Evolutionary conservation across 2,329 filamentous ascomycete genomes (phyloP), one percentile per base, ranked within the genome.

Genomic region (Phaeosphaeria sp.): DNA sequence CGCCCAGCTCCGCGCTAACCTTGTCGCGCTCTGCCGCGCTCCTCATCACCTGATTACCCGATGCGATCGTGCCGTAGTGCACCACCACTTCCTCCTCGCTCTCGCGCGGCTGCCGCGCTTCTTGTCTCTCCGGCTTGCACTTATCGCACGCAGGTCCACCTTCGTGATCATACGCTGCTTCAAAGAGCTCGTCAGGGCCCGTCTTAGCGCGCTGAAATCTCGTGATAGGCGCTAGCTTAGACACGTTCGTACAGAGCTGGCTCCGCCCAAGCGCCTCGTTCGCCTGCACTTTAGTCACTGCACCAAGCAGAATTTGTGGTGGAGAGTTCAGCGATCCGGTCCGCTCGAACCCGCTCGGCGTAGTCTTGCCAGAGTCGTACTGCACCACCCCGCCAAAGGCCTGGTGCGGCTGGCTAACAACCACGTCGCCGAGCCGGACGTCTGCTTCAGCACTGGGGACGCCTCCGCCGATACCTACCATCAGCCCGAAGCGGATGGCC

Each of bases 391-490:
- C 61, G 33, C 45, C 52, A 45, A 40, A 33, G 6, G 20, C 25
- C 45, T n/a, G 43, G 36, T 46, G 47, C 39, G 48, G 53, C 48
- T 56, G 24, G 45, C 52, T 55, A n/a, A 49, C 52, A 25, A 55
- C 52, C 8, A 55, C 45, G 36, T 55, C 52, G 17, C 52, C 45
- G 17, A 49, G 55, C 45, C 55, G 43, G 9, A 61, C 21, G 47
- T 57, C 57, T 27, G 51, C 48, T 33, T 49, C 51, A 33, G 43
- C 51, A 43, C 54, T 60, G 6, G 60, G 57, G 17, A 63, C 62
- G 13, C 62, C 60, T 33, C 74, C 74, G 1, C 76, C 79, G 43
- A 82, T 76, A 9, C 79, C 79, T 2, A 82, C 78, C 69, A 82
- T 72, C 3, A 82, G 63, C 5, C 71, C 73, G 33, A 81, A 67